Base-by-base conservation (phyloP, 1,284 basidiomycete species). In the Fomitiporia mediterranea region DNA sequence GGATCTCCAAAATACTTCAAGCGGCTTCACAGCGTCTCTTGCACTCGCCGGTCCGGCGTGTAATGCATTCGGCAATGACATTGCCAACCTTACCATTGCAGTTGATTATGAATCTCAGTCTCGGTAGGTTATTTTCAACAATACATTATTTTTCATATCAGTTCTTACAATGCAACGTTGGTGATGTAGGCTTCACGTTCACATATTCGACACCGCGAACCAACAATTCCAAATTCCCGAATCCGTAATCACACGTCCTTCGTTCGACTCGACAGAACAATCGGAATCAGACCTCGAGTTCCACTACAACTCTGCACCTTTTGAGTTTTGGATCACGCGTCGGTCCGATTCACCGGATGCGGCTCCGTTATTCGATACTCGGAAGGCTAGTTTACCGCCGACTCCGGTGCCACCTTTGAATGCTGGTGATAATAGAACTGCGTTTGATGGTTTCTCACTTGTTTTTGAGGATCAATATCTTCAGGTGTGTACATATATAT, bases 381-480 rank as follows among this genome's bases (percentile, higher is more conserved):
- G 87, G 28, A 64, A 74, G 13, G 60, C 72, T 0, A 84, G 82
- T 0, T 69, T 86, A 3, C 83, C 84, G 0, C 49, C 69, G 0
- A 75, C 80, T 2, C 81, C 84, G 2, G 80, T 81, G 46, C 68
- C 77, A 2, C 75, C 80, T 4, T 71, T 79, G 23, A 72, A 71
- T 61, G 35, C 74, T 0, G 67, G 65, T 19, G 80, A 81, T 58
- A 73, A 74, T 30, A 75, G 71, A 11, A 82, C 80, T 1, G 74
- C 74, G 3, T 72, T 86, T 13, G 73, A 81, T 53, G 79, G 74
- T 0, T 84, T 86, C 60, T 77, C 80, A 4, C 74, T 90, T 3
- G 78, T 91, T n/a, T 89, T 91, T 62, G 88, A 91, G 65, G 82
- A 91, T 62, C 81, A 83, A 60, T 86, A 85, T 62, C 69, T 86